Evolutionary conservation across 768 basidiomycete species (phyloP), one percentile per base, ranked within the genome.

Genomic region (Xerocomellus amylosporus): DNA sequence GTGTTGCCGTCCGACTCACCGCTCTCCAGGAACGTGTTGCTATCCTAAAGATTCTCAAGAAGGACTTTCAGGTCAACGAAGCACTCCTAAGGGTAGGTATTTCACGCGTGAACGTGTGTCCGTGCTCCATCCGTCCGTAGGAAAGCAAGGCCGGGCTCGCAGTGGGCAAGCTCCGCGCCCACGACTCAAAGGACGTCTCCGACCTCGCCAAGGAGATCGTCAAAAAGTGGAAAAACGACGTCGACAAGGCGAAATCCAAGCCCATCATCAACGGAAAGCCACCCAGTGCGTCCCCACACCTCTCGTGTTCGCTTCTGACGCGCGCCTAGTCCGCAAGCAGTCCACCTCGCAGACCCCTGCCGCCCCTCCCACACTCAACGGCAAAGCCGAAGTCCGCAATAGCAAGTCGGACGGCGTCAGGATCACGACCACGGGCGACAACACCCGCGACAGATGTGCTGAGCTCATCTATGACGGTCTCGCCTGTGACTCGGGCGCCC

Each of bases 111-210:
- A 39, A n/a, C n/a, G n/a, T n/a, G n/a, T n/a, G n/a, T n/a, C n/a
- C n/a, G n/a, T n/a, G 8, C 46, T n/a, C 40, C 58, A 46, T 38
- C 30, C n/a, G 46, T 13, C 17, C 47, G 28, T 63, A 95, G 93
- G 93, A 95, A 73, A 94, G 91, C 71, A 94, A 89, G 71, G 88
- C 87, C 4, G 93, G 93, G 46, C 74, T 96, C n/a, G 89, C 92
- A 0, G 92, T 97, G 3, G 92, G 93, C 49, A 95, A 95, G 74
- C 79, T 95, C 17, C 83, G 93, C 44, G 77, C 79, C 30, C 87
- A 93, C 70, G 74, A 80, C 1, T 75, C 80, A 13, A 90, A 87
- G 64, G 79, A 85, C 12, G 85, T 97, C 9, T 70, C 90, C 8
- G 88, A 91, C 59, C 75, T 90, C 7, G 91, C 94, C 17, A 96